Evolutionary conservation across 1,284 basidiomycete species (phyloP), one percentile per base, ranked within the genome.

Genomic region (Melampsora medusae): DNA sequence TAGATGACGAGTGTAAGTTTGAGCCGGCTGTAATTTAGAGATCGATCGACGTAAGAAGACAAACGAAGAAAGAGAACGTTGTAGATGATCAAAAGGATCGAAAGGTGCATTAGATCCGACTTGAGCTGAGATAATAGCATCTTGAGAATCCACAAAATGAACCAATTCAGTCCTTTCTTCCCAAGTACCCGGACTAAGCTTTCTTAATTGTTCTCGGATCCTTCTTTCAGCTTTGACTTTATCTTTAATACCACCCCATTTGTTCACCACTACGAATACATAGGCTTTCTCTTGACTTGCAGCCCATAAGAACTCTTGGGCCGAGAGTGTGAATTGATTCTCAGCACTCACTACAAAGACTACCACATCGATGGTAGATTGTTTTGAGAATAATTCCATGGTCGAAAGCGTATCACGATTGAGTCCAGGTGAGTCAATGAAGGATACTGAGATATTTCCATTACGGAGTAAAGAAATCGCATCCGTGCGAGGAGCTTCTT

Each of bases 261-360:
- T 95, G 88, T 99, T 99, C 82, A 99, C 96, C 66, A 99, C 97
- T 81, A 99, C 92, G 86, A 99, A 99, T 50, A 99, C 86, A 83
- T 97, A 97, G 0, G 96, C 93, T 86, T 99, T 99, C 85, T 99
- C 97, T 81, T 94, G 91, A 84, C 91, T 92, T 1, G 97, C 95
- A 80, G 90, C 93, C 86, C 86, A 89, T 61, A 99, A 87, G 86
- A 99, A 99, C 84, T 99, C 95, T 82, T 92, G 92, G 10, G 93
- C 92, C 0, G 93, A 96, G 7, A 97, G 87, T 0, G 97, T 99
- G 83, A 99, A 97, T 86, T 99, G 96, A 84, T 99, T 99, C 85
- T 98, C 96, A 7, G 97, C 94, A 1, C 92, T 94, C 66, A 98
- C 94, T 79, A 98, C 94, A 83, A 99, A 99, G 72, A 99, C 95